Percentiles rank a stretch among this genome's conserved stretches.
phyloP scores from a whole-genome alignment of 768 basidiomycete species.

The Auriscalpium microsporum region DNA sequence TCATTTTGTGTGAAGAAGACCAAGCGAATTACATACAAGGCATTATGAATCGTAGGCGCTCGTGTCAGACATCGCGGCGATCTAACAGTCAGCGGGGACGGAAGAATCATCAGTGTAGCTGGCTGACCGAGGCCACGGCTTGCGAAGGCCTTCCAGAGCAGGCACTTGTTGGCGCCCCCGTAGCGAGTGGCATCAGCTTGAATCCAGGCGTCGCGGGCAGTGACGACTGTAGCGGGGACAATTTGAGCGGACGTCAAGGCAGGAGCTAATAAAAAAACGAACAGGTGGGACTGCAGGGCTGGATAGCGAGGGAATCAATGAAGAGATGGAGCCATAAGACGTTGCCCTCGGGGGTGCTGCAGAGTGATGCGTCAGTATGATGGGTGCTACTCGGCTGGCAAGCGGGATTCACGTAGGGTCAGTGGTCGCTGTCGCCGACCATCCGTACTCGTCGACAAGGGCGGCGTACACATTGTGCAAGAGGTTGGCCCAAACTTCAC shows the following conservation, averaged over 20 bases:
- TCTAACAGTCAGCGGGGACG: slow-evolving; percentile 22
- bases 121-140: slow-evolving; percentile 33
- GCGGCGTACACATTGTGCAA: slow-evolving; percentile 28
- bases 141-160: slow-evolving; percentile 39
- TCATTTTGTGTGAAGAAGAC: too few relatives aligned
- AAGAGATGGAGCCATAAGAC: slow-evolving; percentile 43
- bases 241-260: neutral
- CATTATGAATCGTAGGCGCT: too few relatives aligned
- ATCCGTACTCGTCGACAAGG: slow-evolving; percentile 21
- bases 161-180: slow-evolving; percentile 36
- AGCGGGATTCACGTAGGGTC: slow-evolving; percentile 24
- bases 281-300: slow-evolving; percentile 43
- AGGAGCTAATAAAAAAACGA: slow-evolving; percentile 6
- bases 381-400: neutral
- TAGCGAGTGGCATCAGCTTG: slow-evolving; percentile 43
- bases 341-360: slow-evolving; percentile 33
- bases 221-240: slow-evolving; percentile 24
- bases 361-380: neutral
- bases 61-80: too few relatives aligned
- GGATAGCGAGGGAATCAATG: slow-evolving; percentile 39
- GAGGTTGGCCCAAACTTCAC: slow-evolving; percentile 47
- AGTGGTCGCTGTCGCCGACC: slow-evolving; percentile 27
- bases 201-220: slow-evolving; percentile 42
- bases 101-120: slow-evolving; percentile 23
- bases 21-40: too few relatives aligned